phyloP scores from a whole-genome alignment of 2,329 filamentous ascomycete species.

The Alternaria sp. region DNA sequence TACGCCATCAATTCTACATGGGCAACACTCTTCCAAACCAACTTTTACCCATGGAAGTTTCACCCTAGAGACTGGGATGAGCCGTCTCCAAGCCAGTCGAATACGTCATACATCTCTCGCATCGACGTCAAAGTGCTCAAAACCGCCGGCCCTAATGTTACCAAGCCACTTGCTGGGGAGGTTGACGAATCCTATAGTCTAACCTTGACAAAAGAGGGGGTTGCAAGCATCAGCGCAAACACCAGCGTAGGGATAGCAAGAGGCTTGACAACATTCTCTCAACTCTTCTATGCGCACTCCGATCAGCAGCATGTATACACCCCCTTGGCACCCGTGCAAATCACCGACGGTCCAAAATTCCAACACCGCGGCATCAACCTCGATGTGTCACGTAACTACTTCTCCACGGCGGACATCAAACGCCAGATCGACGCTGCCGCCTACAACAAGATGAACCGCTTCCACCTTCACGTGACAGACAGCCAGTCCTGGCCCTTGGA shows the following conservation, averaged over 20 bases:
- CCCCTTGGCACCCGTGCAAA: constrained; percentile 70
- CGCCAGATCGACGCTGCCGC: constrained; percentile 77
- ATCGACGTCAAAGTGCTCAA: constrained; percentile 68
- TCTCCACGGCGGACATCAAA: constrained; percentile 70
- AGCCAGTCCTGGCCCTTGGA: constrained; percentile 86
- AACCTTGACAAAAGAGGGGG: constrained; percentile 63
- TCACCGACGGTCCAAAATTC: constrained; percentile 77
- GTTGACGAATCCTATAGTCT: constrained; percentile 80
- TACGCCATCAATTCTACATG: constrained; percentile 62
- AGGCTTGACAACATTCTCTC: constrained; percentile 77
- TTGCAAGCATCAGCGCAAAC: constrained; percentile 67
- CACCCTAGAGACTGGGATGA: constrained; percentile 69
- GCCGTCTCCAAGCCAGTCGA: constrained; percentile 54
- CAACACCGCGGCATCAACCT: constrained; percentile 79
- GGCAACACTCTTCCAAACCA: constrained; percentile 68
- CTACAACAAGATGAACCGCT: constrained; percentile 82
- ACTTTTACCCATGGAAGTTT: constrained; percentile 81
- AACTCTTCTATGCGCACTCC: constrained; percentile 79
- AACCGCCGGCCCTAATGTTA: constrained; percentile 60
- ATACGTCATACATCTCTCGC: constrained; percentile 61
- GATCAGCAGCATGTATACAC: constrained; percentile 67
- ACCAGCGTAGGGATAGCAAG: constrained; percentile 73
- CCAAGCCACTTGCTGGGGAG: constrained; percentile 66
- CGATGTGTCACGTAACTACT: constrained; percentile 77
- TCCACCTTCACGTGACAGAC: constrained; percentile 83